Percentiles rank a stretch among this genome's conserved stretches.
Evolutionary conservation across 2,329 filamentous ascomycete genomes (phyloP).

Genomic region (Penicillium sp.): DNA sequence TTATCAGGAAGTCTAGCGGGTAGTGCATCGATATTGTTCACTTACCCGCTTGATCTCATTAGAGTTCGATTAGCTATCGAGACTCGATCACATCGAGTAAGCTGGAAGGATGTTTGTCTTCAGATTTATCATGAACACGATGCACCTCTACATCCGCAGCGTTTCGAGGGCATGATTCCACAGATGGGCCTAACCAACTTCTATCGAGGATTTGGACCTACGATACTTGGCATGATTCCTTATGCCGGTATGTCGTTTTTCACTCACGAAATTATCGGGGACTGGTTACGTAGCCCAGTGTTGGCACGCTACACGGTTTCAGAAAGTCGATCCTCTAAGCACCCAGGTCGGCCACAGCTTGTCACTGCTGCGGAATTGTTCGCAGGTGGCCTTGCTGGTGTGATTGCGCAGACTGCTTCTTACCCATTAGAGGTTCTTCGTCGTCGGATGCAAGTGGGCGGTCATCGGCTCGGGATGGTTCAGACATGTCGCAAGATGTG

Average conservation of each 20-base stretch:
- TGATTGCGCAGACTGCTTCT: background rate
- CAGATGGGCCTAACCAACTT: background rate
- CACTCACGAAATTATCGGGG: background rate
- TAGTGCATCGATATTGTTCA: background rate
- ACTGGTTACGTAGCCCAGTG: background rate
- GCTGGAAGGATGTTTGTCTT: background rate
- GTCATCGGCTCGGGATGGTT: background rate
- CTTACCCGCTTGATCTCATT: background rate
- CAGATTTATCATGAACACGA: background rate
- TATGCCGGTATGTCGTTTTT: background rate
- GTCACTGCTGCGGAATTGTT: background rate
- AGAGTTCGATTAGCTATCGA: background rate
- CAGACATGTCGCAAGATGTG: background rate
- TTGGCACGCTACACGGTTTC: background rate
- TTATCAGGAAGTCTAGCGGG: background rate
- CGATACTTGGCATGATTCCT: background rate
- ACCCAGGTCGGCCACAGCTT: background rate
- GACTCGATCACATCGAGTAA: background rate
- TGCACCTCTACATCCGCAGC: background rate
- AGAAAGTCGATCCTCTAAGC: background rate
- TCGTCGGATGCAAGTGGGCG: background rate
- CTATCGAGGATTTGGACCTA: background rate
- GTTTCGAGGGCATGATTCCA: background rate
- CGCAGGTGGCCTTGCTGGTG: background rate
- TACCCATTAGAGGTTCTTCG: background rate